Evolutionary conservation across 495 filamentous ascomycete genomes (phyloP), one percentile per base, ranked within the genome.

Genomic region (Neurospora tetraspora): DNA sequence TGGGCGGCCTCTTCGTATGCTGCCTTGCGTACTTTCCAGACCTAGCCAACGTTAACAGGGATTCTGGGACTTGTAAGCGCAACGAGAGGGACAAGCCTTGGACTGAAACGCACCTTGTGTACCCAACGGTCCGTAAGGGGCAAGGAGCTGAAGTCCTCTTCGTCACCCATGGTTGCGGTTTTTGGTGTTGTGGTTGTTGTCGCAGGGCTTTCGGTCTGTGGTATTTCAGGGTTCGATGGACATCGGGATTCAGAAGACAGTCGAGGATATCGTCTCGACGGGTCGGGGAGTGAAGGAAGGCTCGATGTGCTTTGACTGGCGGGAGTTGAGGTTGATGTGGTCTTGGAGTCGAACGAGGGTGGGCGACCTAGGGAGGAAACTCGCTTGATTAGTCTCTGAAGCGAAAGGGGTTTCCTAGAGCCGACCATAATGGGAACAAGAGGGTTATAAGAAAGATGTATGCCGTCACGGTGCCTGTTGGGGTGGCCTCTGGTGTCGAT

Each of bases 11-110:
- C 93, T 84, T 98, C 96, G 81, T 98, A 99, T 69, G 91, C 96
- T 79, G 89, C 88, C 81, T 99, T 99, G 75, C 96, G 88, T 53
- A 96, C 96, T 87, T 99, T 99, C 96, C 96, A 99, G 78, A 92
- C 90, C 91, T 96, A 72, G 18, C 31, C 8, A 37, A 20, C 42
- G 39, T 14, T 10, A 7, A 70, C 18, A 40, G 38, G 20, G 12
- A 59, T 80, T 47, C 75, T 71, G 31, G 31, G 71, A 34, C 18
- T 40, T 14, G 43, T 31, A 27, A 31, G 45, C 69, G 39, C 12
- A 31, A 27, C 40, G 71, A 69, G 70, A 59, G 27, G 40, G 42
- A 31, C 53, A 34, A 34, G 53, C 34, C 27, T 65, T 34, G 53
- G 7, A 18, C 27, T 39, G 53, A 42, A 34, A 77, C 86, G 76